Base-by-base conservation (phyloP, 1,284 basidiomycete species). In the Trametes versicolor region DNA sequence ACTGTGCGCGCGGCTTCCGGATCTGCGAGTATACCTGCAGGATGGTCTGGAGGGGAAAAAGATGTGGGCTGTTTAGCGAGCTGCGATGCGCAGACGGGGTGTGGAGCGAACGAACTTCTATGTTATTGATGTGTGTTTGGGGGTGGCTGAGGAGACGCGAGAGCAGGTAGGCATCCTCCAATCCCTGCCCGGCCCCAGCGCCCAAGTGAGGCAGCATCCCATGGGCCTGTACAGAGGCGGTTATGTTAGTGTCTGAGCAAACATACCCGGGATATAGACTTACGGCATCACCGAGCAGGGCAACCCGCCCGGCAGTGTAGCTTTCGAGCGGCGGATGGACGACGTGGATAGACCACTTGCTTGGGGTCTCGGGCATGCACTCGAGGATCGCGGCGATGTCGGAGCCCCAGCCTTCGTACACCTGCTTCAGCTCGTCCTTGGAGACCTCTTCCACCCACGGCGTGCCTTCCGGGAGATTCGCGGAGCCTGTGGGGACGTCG, bases 201-300 rank as follows among this genome's bases (percentile, higher is more conserved):
- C 87, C 87, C 17, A 88, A 77, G 70, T 88, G 86, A 0, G 88
- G 87, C 23, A 82, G 73, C 82, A 87, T 89, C 1, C 79, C 85
- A 70, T 90, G 88, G 9, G 85, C 85, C 85, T 84, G 12, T 0
- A 29, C 2, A 13, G 1, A 29, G 2, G 27, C 4, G 29, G 27
- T 23, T 27, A 23, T 10, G 27, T 8, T 12, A 32, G 19, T 27
- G 9, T 55, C n/a, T 19, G 10, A 45, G 27, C 19, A 27, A 8
- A 27, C 25, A 34, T 23, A 32, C 29, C 29, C 8, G 29, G 8
- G 29, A 8, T 27, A n/a, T 10, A n/a, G 19, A 27, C 83, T 61
- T 67, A 87, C 87, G 3, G 87, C 84, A 73, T 90, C 88, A 7
- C 88, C 88, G 13, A 88, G 76, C 19, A 91, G 75, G 0, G 83